Percentiles rank a stretch among this genome's conserved stretches.
Conservation (phyloP, 1,139 yeast species). For the Yamadazyma dushanensis region DNA sequence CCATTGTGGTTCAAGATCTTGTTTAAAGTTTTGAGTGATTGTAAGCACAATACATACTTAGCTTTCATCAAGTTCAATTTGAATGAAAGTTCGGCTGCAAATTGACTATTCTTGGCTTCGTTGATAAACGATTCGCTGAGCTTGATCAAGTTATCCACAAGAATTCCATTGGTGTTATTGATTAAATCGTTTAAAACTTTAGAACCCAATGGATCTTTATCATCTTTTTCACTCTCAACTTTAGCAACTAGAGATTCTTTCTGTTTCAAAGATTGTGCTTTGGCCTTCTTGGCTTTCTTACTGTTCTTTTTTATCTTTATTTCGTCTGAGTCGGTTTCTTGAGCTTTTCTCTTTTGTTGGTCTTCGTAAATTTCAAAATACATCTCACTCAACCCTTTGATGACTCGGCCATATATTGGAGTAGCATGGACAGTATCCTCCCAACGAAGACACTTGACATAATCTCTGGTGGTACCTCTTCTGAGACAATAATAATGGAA, state of each 20-base stretch:
- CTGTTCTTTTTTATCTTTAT: slow-evolving; percentile 23
- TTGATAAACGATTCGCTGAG: slow-evolving; percentile 33
- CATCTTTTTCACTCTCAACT: slow-evolving; percentile 47
- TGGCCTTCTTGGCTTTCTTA: slow-evolving; percentile 34
- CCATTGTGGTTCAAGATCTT: slow-evolving; percentile 24
- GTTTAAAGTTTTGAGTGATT: slow-evolving; percentile 41
- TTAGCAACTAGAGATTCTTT: slow-evolving; percentile 38
- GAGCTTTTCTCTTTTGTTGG: slow-evolving; percentile 21
- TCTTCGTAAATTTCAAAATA: slow-evolving; percentile 49
- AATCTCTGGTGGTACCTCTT: slow-evolving; percentile 87
- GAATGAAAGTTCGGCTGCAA: slow-evolving; percentile 41
- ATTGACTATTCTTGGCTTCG: slow-evolving; percentile 34
- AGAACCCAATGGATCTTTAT: slow-evolving; percentile 52
- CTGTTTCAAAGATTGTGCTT: slow-evolving; percentile 39
- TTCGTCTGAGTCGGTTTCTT: slow-evolving; percentile 19
- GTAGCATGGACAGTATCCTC: slow-evolving; percentile 70
- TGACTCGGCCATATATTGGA: slow-evolving; percentile 70
- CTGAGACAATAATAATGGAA: slow-evolving; percentile 93
- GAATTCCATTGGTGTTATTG: slow-evolving; percentile 23
- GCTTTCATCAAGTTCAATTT: slow-evolving; percentile 39
- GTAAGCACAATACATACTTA: slow-evolving; percentile 50
- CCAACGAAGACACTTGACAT: slow-evolving; percentile 76
- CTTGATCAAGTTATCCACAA: slow-evolving; percentile 31
- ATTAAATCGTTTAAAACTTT: slow-evolving; percentile 31
- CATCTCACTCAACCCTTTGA: slow-evolving; percentile 62